Conservation (phyloP, 371 early-diverging fungal genomes). For the Antonospora locustae region DNA sequence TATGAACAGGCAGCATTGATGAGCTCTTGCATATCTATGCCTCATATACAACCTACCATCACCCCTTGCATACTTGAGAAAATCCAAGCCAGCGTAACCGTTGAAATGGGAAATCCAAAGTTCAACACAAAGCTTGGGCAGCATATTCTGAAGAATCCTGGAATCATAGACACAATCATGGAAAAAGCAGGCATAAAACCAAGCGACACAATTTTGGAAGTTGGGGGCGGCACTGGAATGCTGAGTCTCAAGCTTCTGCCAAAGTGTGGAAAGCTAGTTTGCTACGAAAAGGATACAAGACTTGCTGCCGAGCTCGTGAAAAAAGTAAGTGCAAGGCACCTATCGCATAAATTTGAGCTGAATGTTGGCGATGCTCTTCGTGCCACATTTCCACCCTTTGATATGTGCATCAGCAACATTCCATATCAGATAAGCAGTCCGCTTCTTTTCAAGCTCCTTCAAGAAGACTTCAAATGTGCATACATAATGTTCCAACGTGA, state of each 20-base stretch:
- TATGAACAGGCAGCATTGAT: no score
- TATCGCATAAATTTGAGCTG: conserved; percentile 71
- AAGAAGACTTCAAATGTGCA: conserved; percentile 68
- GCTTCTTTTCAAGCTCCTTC: conserved; percentile 80
- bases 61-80: no score
- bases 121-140: conserved; percentile 95
- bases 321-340: conserved; percentile 59
- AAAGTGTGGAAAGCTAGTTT: conserved; percentile 70
- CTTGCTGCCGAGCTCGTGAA: conserved; percentile 88
- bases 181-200: conserved; percentile 79
- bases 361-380: conserved; percentile 91
- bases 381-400: conserved; percentile 86
- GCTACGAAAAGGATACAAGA: conserved; percentile 76
- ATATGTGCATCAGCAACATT: conserved; percentile 94
- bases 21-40: no score
- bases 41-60: no score
- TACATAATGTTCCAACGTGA: conserved; percentile 98
- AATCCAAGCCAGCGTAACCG: no score
- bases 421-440: conserved; percentile 90
- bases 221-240: conserved; percentile 99
- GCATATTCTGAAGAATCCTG: conserved; percentile 93
- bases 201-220: conserved; percentile 87
- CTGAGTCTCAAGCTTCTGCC: conserved; percentile 83
- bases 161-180: conserved; percentile 84
- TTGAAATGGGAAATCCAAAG: no score